Evolutionary conservation across 2,329 filamentous ascomycete species (phyloP), one percentile per base, ranked within the genome.

Genomic region (Colletotrichum chrysophilum): DNA sequence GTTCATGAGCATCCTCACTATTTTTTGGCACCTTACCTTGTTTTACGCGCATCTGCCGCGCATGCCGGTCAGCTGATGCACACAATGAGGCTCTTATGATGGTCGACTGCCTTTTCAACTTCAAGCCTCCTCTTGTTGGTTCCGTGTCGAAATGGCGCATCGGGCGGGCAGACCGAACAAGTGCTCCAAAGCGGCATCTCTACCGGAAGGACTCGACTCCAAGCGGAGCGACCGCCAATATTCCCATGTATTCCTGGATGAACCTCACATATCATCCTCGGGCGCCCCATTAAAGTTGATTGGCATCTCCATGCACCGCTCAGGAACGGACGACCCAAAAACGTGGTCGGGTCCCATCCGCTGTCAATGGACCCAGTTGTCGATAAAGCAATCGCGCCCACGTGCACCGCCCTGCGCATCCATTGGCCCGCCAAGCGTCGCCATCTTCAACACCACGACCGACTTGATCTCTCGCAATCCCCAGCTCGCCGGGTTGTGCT

Each of bases 361-460:
- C 48, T 52, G 67, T 9, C 70, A 73, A 73, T 64, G 73, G 48
- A 73, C 70, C 58, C 28, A 26, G 55, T 70, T 14, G 26, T 64
- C 34, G 34, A 60, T 21, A 58, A 52, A 52, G 10, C 43, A 52
- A 52, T 52, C 43, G 43, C 36, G 75, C 72, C 66, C 78, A 78
- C 66, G 77, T 71, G 75, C 77, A 65, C 70, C 81, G 82, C 78
- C 79, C 82, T 82, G 68, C 71, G 70, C 68, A 79, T 81, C 77
- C 68, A 83, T 83, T 83, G 82, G 82, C 79, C 52, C 21, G 62
- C 60, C 36, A 66, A 66, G 65, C 65, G 34, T 74, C 60, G 8
- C 52, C 71, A 26, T 28, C 74, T 34, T 66, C 66, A 60, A 14
- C 24, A 26, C n/a, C 48, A 38, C 38, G 34, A 14, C 68, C 58